Percentiles rank a stretch among this genome's conserved stretches.
Conservation (phyloP, 331 rosid genomes). For the Malus hybrid region DNA sequence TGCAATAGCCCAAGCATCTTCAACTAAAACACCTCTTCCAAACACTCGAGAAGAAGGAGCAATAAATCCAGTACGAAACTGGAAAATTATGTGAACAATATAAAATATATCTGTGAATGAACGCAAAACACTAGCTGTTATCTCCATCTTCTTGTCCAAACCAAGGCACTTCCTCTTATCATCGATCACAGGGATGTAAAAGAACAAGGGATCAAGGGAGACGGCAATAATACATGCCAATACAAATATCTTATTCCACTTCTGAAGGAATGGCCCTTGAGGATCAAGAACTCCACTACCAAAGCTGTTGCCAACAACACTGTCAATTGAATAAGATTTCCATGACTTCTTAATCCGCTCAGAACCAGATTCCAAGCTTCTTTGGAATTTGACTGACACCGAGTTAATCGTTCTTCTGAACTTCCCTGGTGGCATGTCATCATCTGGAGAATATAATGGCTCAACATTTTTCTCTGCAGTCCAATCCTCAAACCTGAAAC, state of each 20-base stretch:
- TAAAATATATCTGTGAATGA: slow-evolving; percentile 77
- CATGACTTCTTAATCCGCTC: slow-evolving; percentile 59
- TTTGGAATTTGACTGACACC: slow-evolving; percentile 54
- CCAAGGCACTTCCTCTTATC: slow-evolving; percentile 53
- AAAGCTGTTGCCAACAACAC: slow-evolving; percentile 29
- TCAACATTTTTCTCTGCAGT: slow-evolving; percentile 51
- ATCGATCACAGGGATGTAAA: slow-evolving; percentile 72
- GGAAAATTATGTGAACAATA: slow-evolving; percentile 72
- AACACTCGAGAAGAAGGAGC: slow-evolving; percentile 94
- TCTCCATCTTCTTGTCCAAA: slow-evolving; percentile 64
- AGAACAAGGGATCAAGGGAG: slow-evolving; percentile 89
- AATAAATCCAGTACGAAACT: slow-evolving; percentile 85
- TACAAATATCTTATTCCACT: slow-evolving; percentile 94
- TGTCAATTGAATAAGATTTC: slow-evolving; percentile 49
- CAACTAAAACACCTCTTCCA: slow-evolving; percentile 93
- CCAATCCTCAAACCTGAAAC: slow-evolving; percentile 78
- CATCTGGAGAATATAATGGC: slow-evolving; percentile 43
- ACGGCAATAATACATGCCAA: slow-evolving; percentile 77
- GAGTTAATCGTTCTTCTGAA: slow-evolving; percentile 33
- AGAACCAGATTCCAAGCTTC: slow-evolving; percentile 72
- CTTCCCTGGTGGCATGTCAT: slow-evolving; percentile 31
- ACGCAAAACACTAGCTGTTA: slow-evolving; percentile 65
- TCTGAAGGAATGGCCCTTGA: slow-evolving; percentile 87
- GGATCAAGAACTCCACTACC: slow-evolving; percentile 81
- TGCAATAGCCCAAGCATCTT: slow-evolving; percentile 86